Evolutionary conservation across 306 rosid species (phyloP).

Genomic region (Echinosophora koreensis): DNA sequence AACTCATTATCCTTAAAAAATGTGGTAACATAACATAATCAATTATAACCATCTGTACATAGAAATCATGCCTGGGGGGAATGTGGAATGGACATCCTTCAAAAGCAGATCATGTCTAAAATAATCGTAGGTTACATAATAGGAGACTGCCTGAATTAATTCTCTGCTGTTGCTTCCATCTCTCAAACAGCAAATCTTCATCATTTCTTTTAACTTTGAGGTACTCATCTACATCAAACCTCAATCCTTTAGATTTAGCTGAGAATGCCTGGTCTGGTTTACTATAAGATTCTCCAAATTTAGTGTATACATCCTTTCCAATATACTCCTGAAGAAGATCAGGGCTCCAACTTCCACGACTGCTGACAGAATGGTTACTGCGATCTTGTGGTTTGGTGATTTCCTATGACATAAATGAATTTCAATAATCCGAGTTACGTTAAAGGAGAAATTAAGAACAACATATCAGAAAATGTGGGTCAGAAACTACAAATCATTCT

Average conservation of each 20-base stretch:
- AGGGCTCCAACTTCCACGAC: conserved; percentile 95
- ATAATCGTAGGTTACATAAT: conserved; percentile 65
- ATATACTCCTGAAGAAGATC: conserved; percentile 56
- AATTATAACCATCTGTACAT: conserved; percentile 49
- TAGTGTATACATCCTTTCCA: conserved; percentile 55
- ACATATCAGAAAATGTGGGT: neutral
- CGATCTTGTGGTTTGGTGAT: conserved; percentile 48
- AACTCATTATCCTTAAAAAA: conserved; percentile 10
- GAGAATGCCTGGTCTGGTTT: conserved; percentile 45
- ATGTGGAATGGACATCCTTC: conserved; percentile 1
- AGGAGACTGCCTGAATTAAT: conserved; percentile 71
- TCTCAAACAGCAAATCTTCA: conserved; percentile 75
- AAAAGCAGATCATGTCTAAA: conserved; percentile 46
- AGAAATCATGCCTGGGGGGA: neutral
- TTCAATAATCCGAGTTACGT: conserved; percentile 15
- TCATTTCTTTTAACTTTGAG: conserved; percentile 63
- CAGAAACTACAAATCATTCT: conserved; percentile 19
- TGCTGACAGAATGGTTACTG: conserved; percentile 65
- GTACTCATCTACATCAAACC: conserved; percentile 74
- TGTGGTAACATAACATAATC: neutral
- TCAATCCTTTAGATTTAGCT: conserved; percentile 54
- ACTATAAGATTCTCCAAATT: conserved; percentile 51
- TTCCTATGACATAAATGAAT: conserved; percentile 57
- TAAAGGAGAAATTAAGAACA: conserved; percentile 29
- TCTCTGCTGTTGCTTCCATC: conserved; percentile 70